Evolutionary conservation across 2,329 filamentous ascomycete species (phyloP).

Genomic region (Alternaria gaisen): DNA sequence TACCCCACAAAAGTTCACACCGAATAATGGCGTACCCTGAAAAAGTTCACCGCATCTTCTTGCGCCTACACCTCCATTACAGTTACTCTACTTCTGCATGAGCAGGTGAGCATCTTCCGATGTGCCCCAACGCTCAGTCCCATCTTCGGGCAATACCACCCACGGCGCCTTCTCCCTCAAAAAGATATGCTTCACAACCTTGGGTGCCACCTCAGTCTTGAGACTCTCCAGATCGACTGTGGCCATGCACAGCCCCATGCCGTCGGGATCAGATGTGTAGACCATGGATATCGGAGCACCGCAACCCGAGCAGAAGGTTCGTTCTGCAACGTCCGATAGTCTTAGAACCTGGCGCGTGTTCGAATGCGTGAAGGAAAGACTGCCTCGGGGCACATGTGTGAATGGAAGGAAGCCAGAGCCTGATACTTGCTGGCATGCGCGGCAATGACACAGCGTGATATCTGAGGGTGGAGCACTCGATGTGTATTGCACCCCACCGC

Average conservation of each 20-base stretch:
- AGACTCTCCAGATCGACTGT: conserved; percentile 55
- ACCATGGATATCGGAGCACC: conserved; percentile 58
- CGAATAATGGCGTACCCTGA: conserved; percentile 3
- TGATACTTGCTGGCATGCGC: conserved; percentile 59
- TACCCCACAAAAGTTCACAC: conserved; percentile 5
- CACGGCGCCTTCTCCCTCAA: conserved; percentile 52
- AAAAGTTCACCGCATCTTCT: conserved; percentile 4
- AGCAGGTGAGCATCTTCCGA: conserved; percentile 29
- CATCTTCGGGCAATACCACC: conserved; percentile 41
- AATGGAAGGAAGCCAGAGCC: conserved; percentile 59
- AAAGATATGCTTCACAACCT: conserved; percentile 55
- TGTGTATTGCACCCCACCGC: conserved; percentile 55
- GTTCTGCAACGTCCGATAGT: conserved; percentile 54
- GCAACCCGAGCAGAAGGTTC: conserved; percentile 58
- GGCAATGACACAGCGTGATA: conserved; percentile 58
- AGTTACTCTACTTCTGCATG: neutral
- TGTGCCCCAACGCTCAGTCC: conserved; percentile 35
- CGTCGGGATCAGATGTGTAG: conserved; percentile 46
- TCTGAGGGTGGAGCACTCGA: conserved; percentile 47
- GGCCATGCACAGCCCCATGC: conserved; percentile 50
- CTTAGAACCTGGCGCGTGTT: conserved; percentile 43
- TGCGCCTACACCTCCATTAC: neutral
- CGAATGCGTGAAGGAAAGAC: conserved; percentile 47
- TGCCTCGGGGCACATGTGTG: conserved; percentile 45
- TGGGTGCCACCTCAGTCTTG: conserved; percentile 36